Evolutionary conservation across 805 yeast species (phyloP).

Genomic region (Candida orba): DNA sequence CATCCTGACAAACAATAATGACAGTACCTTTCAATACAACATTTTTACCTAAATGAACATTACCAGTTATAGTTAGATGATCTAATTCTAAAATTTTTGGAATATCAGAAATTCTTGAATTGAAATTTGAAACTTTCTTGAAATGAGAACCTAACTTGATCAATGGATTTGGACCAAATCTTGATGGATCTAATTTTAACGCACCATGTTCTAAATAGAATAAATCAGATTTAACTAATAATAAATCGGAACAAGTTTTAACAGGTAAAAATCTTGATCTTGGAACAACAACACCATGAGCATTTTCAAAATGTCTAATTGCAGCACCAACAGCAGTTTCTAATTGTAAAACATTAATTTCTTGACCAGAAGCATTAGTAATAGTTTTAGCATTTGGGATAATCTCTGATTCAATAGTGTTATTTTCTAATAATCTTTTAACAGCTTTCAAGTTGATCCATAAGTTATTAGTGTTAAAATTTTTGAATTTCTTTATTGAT

Average conservation of each 20-base stretch:
- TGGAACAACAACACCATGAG: slow-evolving; percentile 98
- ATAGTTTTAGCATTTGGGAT: slow-evolving; percentile 91
- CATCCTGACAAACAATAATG: slow-evolving; percentile 94
- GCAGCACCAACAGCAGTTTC: slow-evolving; percentile 99
- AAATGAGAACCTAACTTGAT: slow-evolving; percentile 95
- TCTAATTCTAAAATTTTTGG: slow-evolving; percentile 95
- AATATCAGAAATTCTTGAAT: slow-evolving; percentile 84
- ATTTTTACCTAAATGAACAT: slow-evolving; percentile 82
- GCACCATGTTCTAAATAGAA: slow-evolving; percentile 90
- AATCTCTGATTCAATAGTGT: slow-evolving; percentile 82
- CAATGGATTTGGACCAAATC: slow-evolving; percentile 89
- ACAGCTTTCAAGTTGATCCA: slow-evolving; percentile 96
- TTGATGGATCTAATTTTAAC: slow-evolving; percentile 68
- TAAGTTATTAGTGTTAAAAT: slow-evolving; percentile 95
- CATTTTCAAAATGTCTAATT: slow-evolving; percentile 88
- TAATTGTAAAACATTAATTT: slow-evolving; percentile 82
- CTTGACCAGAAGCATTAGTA: slow-evolving; percentile 58
- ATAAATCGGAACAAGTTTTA: slow-evolving; percentile 91
- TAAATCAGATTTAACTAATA: slow-evolving; percentile 91
- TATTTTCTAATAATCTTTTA: slow-evolving; percentile 81
- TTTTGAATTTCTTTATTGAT: slow-evolving; percentile 94
- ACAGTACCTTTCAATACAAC: slow-evolving; percentile 95
- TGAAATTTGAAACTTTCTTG: slow-evolving; percentile 92
- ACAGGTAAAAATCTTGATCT: slow-evolving; percentile 97
- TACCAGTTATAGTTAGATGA: slow-evolving; percentile 96